Percentiles rank a stretch among this genome's conserved stretches.
Conservation (phyloP, 345 rosid genomes). For the Populus nigra region DNA sequence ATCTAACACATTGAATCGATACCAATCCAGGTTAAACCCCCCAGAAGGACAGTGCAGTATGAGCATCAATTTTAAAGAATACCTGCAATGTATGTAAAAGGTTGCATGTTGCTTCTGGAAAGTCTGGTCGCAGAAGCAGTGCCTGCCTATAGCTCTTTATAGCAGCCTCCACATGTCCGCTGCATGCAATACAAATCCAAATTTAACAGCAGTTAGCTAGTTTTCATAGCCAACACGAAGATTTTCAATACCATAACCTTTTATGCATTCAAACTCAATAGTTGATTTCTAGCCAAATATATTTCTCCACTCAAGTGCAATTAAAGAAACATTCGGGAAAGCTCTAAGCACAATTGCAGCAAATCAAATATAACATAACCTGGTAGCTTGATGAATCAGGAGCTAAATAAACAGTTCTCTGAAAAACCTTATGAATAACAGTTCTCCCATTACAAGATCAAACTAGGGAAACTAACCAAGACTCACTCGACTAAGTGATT, state of each 20-base stretch:
- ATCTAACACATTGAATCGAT: not conserved
- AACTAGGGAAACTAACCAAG: not conserved
- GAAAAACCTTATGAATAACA: not conserved
- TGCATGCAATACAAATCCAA: conserved; percentile 28
- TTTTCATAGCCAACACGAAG: not conserved
- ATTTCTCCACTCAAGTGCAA: not conserved
- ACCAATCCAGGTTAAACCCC: not conserved
- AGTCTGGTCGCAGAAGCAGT: conserved; percentile 72
- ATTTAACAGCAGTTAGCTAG: not conserved
- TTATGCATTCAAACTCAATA: not conserved
- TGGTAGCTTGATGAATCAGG: not conserved
- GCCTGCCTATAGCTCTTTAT: conserved; percentile 91
- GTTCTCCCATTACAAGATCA: not conserved
- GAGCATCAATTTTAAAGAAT: conserved; percentile 2
- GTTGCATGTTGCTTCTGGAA: conserved; percentile 98
- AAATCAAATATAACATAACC: not conserved
- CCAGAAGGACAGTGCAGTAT: not conserved
- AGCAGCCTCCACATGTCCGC: conserved; percentile 94
- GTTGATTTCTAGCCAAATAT: not conserved
- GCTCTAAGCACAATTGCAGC: not conserved
- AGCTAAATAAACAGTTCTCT: not conserved
- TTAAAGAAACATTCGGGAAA: not conserved
- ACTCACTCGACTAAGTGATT: not conserved
- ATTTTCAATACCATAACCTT: not conserved
- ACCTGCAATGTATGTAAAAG: conserved; percentile 95